These are phyloP conservation scores for Remersonia thermophila DNA, from an alignment of 2,329 filamentous ascomycete species.

Conservation along the genomic window DNA sequence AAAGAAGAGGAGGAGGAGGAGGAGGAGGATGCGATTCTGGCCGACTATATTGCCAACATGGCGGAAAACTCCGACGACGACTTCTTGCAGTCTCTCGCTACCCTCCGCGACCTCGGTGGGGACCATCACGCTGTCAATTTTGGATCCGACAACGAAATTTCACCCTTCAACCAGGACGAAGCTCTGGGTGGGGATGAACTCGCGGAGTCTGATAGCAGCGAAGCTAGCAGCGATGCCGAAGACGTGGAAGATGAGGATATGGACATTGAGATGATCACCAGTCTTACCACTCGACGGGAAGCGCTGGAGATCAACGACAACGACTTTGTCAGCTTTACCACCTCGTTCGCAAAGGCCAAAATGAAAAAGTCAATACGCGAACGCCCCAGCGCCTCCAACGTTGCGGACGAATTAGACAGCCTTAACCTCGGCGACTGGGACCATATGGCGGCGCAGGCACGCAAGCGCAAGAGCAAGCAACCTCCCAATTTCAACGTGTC, in stretches of 20 bases:
- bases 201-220: not conserved
- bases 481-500: conserved; percentile 42
- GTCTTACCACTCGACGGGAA: conserved; percentile 47
- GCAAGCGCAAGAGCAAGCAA: conserved; percentile 17
- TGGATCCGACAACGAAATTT: conserved; percentile 23
- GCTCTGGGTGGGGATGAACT: conserved; percentile 15
- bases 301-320: conserved; percentile 49
- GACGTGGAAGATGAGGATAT: conserved; percentile 42
- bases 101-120: conserved; percentile 31
- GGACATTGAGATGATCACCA: conserved; percentile 51
- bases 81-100: conserved; percentile 19
- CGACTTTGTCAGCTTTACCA: conserved; percentile 45
- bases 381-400: conserved; percentile 28
- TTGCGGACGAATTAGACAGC: conserved; percentile 45
- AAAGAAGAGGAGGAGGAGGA: conserved; percentile 26
- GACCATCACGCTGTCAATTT: conserved; percentile 28
- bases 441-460: conserved; percentile 41
- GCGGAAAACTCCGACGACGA: conserved; percentile 29
- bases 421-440: conserved; percentile 82
- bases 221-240: conserved; percentile 6
- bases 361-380: conserved; percentile 8
- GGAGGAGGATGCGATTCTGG: conserved; percentile 42
- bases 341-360: conserved; percentile 26
- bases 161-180: conserved; percentile 27
- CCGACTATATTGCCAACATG: conserved; percentile 63